phyloP scores from a whole-genome alignment of 1,139 yeast genomes.

The Nakaseomyces bracarensis region DNA sequence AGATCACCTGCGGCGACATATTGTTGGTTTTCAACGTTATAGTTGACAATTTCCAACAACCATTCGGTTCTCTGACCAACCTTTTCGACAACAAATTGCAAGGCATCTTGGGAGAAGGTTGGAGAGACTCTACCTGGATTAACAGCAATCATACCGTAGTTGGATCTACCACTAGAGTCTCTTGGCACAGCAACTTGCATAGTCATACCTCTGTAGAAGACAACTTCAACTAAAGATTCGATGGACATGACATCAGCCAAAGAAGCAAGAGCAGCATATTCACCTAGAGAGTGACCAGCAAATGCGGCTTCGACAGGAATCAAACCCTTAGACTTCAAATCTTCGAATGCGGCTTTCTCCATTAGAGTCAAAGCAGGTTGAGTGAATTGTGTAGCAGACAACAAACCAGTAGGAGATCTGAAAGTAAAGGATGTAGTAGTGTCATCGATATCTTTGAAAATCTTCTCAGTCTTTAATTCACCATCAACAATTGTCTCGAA shows the following conservation, averaged over 20 bases:
- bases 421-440: conserved; percentile 78
- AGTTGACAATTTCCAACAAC: conserved; percentile 96
- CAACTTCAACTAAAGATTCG: conserved; percentile 95
- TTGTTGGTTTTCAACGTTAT: conserved; percentile 96
- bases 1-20: conserved; percentile 98
- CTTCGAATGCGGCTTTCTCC: conserved; percentile 99
- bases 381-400: conserved; percentile 97
- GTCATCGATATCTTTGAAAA: conserved; percentile 84
- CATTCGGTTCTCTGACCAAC: conserved; percentile 76
- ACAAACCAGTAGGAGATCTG: conserved; percentile 86
- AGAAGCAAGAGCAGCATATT: conserved; percentile 94
- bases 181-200: conserved; percentile 99
- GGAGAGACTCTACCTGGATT: conserved; percentile 90
- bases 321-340: conserved; percentile 89
- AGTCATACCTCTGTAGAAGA: conserved; percentile 99
- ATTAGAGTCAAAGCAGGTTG: conserved; percentile 98
- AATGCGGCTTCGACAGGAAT: conserved; percentile 89
- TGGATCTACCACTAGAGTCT: conserved; percentile 88
- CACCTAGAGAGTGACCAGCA: conserved; percentile 99
- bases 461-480: conserved; percentile 79
- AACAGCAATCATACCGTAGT: conserved; percentile 98
- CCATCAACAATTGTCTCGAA: conserved; percentile 92
- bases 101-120: conserved; percentile 86
- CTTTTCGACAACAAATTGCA: conserved; percentile 89
- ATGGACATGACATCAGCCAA: conserved; percentile 98